Base-by-base conservation (phyloP, 805 yeast species). In the Jamesozyma lodderae region DNA sequence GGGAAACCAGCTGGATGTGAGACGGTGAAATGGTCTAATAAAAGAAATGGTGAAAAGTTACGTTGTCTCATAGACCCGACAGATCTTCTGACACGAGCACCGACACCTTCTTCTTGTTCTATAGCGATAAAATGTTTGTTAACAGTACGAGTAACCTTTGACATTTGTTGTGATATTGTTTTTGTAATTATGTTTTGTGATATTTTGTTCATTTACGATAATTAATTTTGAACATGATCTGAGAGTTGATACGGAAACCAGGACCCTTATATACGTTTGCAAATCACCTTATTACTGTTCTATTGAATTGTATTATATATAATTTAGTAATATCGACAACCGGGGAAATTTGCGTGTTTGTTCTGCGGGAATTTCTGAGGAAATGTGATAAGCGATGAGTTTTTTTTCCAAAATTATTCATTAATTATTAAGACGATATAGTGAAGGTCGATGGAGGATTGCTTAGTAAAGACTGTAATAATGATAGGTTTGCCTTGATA, bases 51-150 rank as follows among this genome's bases (percentile, higher is more conserved):
- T 13, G 84, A 69, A 60, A 85, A 85, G 57, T 80, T 79, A 51
- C 88, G 69, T 69, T 77, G 70, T 18, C 68, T 64, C 60, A 66
- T 64, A 6, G 78, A 70, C 31, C 95, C 95, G 41, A 85, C 76
- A 4, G 92, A 77, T 51, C 95, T 69, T 56, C 94, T 72, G 18
- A 85, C 95, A 22, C 70, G 63, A 21, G 94, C 94, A n/a, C 95
- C 95, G 22, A 71, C 87, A 46, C 95, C 95, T 62, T 85, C 95
- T 15, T 79, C 68, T 52, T 79, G 86, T 50, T 83, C 84, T 29
- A 70, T 53, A 22, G 90, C 87, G 31, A 67, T 52, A 48, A 77
- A 65, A 23, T 66, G 59, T 50, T 73, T 74, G 17, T 70, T 56
- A 33, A 77, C 66, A 1, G 73, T 58, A 63, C 83, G 69, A 18